Percentiles rank a stretch among this genome's conserved stretches.
These are phyloP conservation scores for Malassezia yamatoensis DNA, from an alignment of 1,284 basidiomycete genomes.

Conservation along the genomic window DNA sequence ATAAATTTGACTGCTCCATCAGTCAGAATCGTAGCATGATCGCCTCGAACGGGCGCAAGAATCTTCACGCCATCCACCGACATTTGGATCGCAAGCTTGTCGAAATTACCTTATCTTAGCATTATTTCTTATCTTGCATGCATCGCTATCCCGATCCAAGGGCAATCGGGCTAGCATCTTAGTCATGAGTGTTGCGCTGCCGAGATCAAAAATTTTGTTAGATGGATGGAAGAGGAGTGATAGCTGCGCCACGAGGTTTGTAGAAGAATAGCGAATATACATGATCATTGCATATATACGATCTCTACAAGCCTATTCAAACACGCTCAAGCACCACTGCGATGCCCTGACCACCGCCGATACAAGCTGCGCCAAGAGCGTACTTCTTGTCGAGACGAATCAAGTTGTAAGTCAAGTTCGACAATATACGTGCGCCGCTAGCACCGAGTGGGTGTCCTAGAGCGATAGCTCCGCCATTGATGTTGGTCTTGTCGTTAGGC, in stretches of 20 bases:
- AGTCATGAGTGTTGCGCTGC: too few species aligned
- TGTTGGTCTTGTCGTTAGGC: conserved; percentile 53
- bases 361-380: conserved; percentile 55
- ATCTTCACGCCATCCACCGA: conserved; percentile 47
- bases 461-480: conserved; percentile 53
- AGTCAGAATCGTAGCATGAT: conserved; percentile 61
- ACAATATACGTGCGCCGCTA: conserved; percentile 53
- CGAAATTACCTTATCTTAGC: too few species aligned
- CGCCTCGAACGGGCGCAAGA: conserved; percentile 44
- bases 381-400: conserved; percentile 53
- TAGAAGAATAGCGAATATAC: too few species aligned
- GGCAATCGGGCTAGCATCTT: too few species aligned
- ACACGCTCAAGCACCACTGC: conserved; percentile 49
- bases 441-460: conserved; percentile 55
- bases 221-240: too few species aligned
- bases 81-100: conserved; percentile 17
- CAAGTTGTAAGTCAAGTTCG: conserved; percentile 54
- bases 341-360: conserved; percentile 52
- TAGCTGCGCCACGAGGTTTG: too few species aligned
- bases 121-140: too few species aligned
- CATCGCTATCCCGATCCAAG: too few species aligned
- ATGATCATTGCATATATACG: not conserved
- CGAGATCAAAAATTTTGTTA: too few species aligned
- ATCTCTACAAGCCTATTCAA: conserved; percentile 13
- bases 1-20: conserved; percentile 78